These are phyloP conservation scores for Backusella westeae DNA, from an alignment of 192 early-diverging fungal genomes.

Conservation along the genomic window DNA sequence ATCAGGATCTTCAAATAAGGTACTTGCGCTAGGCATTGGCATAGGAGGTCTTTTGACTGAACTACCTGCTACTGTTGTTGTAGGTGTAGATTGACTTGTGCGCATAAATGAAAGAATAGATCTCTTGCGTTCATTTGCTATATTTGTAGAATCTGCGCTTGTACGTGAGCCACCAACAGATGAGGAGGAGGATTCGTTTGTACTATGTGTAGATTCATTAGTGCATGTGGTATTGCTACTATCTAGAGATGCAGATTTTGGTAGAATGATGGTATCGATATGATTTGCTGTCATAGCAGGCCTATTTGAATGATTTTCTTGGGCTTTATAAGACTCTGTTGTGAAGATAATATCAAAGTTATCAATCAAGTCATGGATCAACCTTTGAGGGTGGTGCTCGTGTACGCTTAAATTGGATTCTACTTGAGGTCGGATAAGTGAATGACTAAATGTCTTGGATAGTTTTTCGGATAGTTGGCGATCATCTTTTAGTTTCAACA, in stretches of 20 bases:
- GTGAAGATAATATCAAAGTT: slow-evolving; percentile 43
- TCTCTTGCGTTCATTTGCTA: background rate
- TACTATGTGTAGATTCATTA: background rate
- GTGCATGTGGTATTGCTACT: background rate
- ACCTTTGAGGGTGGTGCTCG: slow-evolving; percentile 49
- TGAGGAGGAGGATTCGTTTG: background rate
- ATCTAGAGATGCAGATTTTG: slow-evolving; percentile 7
- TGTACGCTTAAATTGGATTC: slow-evolving; percentile 41
- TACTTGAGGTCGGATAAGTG: slow-evolving; percentile 48
- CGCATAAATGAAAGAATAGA: slow-evolving; percentile 21
- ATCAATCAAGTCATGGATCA: slow-evolving; percentile 49
- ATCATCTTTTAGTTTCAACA: slow-evolving; percentile 13
- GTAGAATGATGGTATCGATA: background rate
- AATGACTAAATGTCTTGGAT: slow-evolving; percentile 42
- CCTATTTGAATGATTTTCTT: slow-evolving; percentile 16
- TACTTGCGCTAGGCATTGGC: slow-evolving; percentile 21
- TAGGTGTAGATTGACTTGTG: background rate
- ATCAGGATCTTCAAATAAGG: slow-evolving; percentile 29
- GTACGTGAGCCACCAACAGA: background rate
- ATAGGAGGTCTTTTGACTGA: background rate
- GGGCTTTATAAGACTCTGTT: slow-evolving; percentile 14
- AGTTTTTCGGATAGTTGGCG: slow-evolving; percentile 31
- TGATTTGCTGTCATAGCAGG: slow-evolving; percentile 7
- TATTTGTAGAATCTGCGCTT: background rate
- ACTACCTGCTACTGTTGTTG: background rate